Base-by-base conservation (phyloP, 176 grass and related monocot genomes). In the Bothriochloa decipiens region DNA sequence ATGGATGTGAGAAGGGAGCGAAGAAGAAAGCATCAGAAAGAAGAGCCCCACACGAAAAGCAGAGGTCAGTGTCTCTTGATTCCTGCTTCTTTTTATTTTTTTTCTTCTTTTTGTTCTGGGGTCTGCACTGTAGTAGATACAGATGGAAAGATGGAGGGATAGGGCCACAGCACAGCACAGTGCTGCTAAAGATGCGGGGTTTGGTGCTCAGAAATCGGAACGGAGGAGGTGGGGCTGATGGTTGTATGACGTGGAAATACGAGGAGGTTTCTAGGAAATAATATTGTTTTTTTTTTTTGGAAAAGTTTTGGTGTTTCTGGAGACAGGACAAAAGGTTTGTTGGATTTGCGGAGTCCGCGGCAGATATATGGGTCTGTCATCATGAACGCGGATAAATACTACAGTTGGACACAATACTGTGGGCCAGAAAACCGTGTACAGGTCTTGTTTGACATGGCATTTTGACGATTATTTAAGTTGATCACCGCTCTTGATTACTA, bases 41-140 rank as follows among this genome's bases (percentile, higher is more conserved):
- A 23, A 55, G 66, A 79, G 26, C 72, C 83, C 84, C 74, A 83
- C 73, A 12, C 11, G 28, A 61, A 86, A 86, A 86, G 84, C 80
- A 86, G 80, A 82, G 83, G 88, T 58, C 67, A 60, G 20, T 73
- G 36, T 57, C 72, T 43, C 73, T 57, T 45, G 23, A 27, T 57
- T 23, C 37, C 65, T 43, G 52, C 23, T 52, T 29, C 8, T 20
- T 13, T 49, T 18, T 32, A 8, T 6, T 6, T 35, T 4, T 22
- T 58, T 58, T n/a, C 7, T 60, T n/a, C n/a, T n/a, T n/a, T 3
- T 41, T 41, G 1, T 47, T 47, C 15, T 41, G 40, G n/a, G 43
- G 43, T 46, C 12, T 58, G 18, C 20, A 22, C 18, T 58, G n/a
- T n/a, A n/a, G 53, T 50, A 6, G 4, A 50, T 50, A 53, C 49